Evolutionary conservation across 2,329 filamentous ascomycete genomes (phyloP).

Genomic region (Tolypocladium endophyticum): DNA sequence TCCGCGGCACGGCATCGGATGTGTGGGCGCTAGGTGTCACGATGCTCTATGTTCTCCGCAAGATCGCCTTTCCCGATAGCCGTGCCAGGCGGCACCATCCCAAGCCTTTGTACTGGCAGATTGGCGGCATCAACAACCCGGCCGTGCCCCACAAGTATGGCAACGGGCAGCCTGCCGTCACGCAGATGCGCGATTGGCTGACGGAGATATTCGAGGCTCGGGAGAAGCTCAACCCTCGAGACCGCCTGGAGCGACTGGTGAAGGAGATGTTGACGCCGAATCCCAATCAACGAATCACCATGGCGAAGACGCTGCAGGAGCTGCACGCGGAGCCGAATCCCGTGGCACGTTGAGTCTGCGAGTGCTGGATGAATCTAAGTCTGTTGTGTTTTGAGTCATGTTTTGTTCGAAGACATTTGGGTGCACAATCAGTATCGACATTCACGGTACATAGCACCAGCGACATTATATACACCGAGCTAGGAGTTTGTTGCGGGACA

Average conservation of each 20-base stretch:
- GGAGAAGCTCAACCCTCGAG: constrained; percentile 31
- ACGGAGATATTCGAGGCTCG: constrained; percentile 39
- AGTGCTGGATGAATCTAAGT: neutral
- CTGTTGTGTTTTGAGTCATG: neutral
- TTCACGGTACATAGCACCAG: neutral
- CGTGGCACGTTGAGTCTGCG: neutral
- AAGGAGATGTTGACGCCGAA: constrained; percentile 43
- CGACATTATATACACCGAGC: neutral
- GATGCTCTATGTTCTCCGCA: constrained; percentile 48
- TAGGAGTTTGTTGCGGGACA: neutral
- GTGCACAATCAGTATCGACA: neutral
- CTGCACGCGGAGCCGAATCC: constrained; percentile 20
- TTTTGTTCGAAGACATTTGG: neutral
- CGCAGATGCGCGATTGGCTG: constrained; percentile 48
- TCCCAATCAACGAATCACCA: constrained; percentile 40
- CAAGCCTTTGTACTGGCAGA: constrained; percentile 45
- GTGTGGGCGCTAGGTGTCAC: constrained; percentile 51
- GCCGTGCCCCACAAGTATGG: constrained; percentile 19
- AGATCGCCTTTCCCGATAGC: constrained; percentile 43
- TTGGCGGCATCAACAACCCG: constrained; percentile 42
- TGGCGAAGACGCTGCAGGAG: constrained; percentile 38
- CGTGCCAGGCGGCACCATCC: constrained; percentile 36
- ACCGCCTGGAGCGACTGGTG: constrained; percentile 41
- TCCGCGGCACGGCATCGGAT: constrained; percentile 43
- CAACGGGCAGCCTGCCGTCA: constrained; percentile 29